Evolutionary conservation across 176 grass and related monocot genomes (phyloP), one percentile per base, ranked within the genome.

Genomic region (Oryza coarctata): DNA sequence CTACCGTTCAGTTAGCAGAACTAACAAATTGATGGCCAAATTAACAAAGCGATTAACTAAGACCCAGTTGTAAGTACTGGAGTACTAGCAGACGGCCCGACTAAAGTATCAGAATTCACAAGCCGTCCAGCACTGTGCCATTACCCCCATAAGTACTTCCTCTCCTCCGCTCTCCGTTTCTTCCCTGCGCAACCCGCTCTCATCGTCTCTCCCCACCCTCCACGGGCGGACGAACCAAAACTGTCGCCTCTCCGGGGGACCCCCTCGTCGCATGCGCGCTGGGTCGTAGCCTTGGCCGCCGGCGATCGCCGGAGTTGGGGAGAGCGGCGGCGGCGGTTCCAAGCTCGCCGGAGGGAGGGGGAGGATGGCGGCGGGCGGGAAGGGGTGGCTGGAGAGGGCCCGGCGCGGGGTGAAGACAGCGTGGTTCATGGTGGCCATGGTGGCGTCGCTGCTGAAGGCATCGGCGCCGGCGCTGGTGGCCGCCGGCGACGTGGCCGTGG

Each of bases 381-480:
- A 98, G 76, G 92, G 92, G 13, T 80, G 80, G 65, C 55, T 76
- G 26, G 94, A 98, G 95, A 89, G 81, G 67, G 80, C 87, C 35
- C 83, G 86, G 26, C 80, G 95, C 34, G 86, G 71, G 60, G 55
- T 89, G 40, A 86, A 87, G 45, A 98, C 92, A 5, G 84, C 33
- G 9, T 92, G 91, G 77, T 89, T 98, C 77, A 91, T 98, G 88
- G 78, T 94, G 20, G 88, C 45, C 18, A 82, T 98, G 95, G 41
- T 93, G 36, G 92, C 88, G 15, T 98, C 95, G 76, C 88, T 94
- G 40, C 84, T 98, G 9, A 86, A 89, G 64, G 86, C 90, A 22
- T 98, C 95, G 10, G 90, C 88, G 22, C 95, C 95, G 49, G 86
- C 88, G 60, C 84, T 98, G 40, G 92, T 98, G 65, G 95, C 90